Conservation (phyloP, 768 basidiomycete genomes). For the Boletus vermiculosoides region DNA sequence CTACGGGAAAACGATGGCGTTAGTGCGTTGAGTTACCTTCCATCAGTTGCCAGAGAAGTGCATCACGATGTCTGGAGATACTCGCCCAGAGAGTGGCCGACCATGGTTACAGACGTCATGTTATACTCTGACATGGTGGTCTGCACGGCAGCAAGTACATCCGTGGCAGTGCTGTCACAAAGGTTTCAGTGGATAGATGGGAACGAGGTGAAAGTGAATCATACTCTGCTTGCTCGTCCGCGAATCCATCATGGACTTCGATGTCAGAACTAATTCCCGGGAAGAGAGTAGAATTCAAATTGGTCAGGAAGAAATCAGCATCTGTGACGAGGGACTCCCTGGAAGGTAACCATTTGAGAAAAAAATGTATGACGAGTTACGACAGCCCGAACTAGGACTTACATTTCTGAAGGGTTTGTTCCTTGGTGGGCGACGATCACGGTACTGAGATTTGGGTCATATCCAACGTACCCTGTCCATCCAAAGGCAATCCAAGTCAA, state of each 20-base stretch:
- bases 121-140: slow-evolving; percentile 36
- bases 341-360: neutral
- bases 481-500: neutral
- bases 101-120: slow-evolving; percentile 41
- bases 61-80: neutral
- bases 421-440: slow-evolving; percentile 42
- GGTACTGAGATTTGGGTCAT: slow-evolving; percentile 37
- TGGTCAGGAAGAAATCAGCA: slow-evolving; percentile 34
- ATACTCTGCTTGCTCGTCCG: slow-evolving; percentile 43
- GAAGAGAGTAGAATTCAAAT: slow-evolving; percentile 43
- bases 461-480: slow-evolving; percentile 53
- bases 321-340: slow-evolving; percentile 45
- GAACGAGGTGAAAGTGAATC: slow-evolving; percentile 5
- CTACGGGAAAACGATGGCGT: slow-evolving; percentile 8
- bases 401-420: slow-evolving; percentile 34
- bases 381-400: neutral
- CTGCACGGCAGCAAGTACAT: slow-evolving; percentile 45
- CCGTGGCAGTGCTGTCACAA: slow-evolving; percentile 36
- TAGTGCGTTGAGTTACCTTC: neutral
- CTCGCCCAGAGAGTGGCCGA: slow-evolving; percentile 45
- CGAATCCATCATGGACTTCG: slow-evolving; percentile 49
- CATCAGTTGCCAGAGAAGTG: neutral
- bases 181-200: neutral
- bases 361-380: neutral
- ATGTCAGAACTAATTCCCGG: slow-evolving; percentile 46